Evolutionary conservation across 345 rosid genomes (phyloP), one percentile per base, ranked within the genome.

Genomic region (Crucihimalaya himalaica): DNA sequence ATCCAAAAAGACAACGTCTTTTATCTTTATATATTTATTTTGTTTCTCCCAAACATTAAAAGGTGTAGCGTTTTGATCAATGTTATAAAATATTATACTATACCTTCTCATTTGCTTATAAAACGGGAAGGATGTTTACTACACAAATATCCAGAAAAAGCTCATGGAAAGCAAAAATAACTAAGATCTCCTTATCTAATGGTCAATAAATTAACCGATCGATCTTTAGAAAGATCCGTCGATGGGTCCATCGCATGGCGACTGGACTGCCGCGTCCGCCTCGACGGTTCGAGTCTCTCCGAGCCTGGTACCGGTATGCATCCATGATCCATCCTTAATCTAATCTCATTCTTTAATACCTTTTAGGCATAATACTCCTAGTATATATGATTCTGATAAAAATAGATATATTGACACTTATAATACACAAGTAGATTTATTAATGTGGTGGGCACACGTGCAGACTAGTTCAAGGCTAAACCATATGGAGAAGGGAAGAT

Each of bases 401-500:
- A 9, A 6, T 47, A 0, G 6, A 47, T 18, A 29, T 64, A 12
- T 8, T 13, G 18, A 28, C 32, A 31, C 54, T n/a, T n/a, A 65
- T 13, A 32, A 32, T 8, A 20, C 32, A 42, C 12, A 50, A 48
- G 45, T 46, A 19, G 19, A 3, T 50, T 8, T 14, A 42, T 45
- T 31, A 5, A 20, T 45, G 15, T 43, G 29, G 3, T 37, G 46
- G 18, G n/a, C 27, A 19, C 31, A 65, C 32, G 11, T 34, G 50
- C 75, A 47, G 50, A 35, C 20, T 35, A 18, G 40, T 47, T 67
- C 58, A 51, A 58, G 59, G 53, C 35, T 58, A 50, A 66, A 48
- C 46, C 54, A 58, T 25, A 37, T 28, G 66, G 71, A 54, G 48
- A 73, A 32, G 71, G 20, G 64, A 66, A 9, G 72, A 28, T 74